These are phyloP conservation scores for Leishmania amazonensis DNA, from an alignment of 208 protist genomes.

Conservation along the genomic window DNA sequence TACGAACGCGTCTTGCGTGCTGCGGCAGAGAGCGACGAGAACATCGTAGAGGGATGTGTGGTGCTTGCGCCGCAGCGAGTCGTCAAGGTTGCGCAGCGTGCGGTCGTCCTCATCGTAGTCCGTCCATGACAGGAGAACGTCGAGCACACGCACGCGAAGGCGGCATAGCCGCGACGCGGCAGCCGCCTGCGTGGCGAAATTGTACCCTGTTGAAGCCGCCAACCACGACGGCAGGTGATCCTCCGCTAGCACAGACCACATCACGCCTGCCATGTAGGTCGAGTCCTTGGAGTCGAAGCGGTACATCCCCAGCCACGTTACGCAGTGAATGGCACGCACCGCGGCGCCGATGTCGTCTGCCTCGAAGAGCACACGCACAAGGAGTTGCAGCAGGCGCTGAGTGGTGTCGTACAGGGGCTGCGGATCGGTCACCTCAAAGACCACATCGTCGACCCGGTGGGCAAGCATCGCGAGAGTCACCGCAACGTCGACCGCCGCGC, in stretches of 20 bases:
- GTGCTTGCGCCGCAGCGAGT: slow-evolving; percentile 18
- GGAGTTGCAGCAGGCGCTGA: slow-evolving; percentile 22
- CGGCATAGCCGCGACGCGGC: slow-evolving; percentile 15
- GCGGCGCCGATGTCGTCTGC: slow-evolving; percentile 50
- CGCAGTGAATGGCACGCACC: slow-evolving; percentile 42
- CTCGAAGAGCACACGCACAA: slow-evolving; percentile 47
- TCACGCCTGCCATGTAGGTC: slow-evolving; percentile 27
- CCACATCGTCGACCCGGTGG: slow-evolving; percentile 42
- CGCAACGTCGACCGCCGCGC: slow-evolving; percentile 32
- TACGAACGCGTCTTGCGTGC: slow-evolving; percentile 33
- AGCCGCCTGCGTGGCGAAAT: background rate
- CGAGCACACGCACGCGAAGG: slow-evolving; percentile 61
- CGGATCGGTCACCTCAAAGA: slow-evolving; percentile 25
- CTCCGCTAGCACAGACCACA: slow-evolving; percentile 22
- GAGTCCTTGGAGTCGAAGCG: slow-evolving; percentile 71
- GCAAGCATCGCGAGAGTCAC: slow-evolving; percentile 48
- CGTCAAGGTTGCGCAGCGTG: slow-evolving; percentile 80
- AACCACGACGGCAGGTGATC: slow-evolving; percentile 5
- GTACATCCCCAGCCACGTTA: slow-evolving; percentile 75
- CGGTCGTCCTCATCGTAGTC: slow-evolving; percentile 75
- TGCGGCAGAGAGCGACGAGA: slow-evolving; percentile 42
- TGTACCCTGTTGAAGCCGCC: background rate
- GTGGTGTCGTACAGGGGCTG: background rate
- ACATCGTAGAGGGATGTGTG: slow-evolving; percentile 46
- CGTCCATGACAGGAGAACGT: slow-evolving; percentile 74